A percentile compares a stretch with the other conserved stretches of the same genome.
phyloP scores from a whole-genome alignment of 768 basidiomycete species.

The Collybia sordida region DNA sequence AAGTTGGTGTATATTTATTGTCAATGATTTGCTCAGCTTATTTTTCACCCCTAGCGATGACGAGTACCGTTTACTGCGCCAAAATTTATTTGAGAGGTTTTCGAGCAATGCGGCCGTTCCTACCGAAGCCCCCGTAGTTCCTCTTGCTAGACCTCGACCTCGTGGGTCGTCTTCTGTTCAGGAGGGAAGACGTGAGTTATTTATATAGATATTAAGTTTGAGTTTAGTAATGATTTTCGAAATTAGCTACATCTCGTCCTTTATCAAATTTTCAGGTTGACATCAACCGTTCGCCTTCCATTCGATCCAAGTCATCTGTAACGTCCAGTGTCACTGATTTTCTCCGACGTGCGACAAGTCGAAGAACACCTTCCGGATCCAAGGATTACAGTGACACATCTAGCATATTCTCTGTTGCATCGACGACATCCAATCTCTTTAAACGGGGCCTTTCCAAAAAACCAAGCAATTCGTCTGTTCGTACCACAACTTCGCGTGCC shows the following conservation, averaged over 20 bases:
- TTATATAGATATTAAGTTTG: background rate
- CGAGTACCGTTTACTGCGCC: conserved; percentile 81
- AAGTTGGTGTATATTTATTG: conserved; percentile 44
- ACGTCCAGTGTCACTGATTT: conserved; percentile 51
- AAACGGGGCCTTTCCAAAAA: conserved; percentile 44
- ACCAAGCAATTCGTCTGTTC: conserved; percentile 48
- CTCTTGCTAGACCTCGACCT: conserved; percentile 39
- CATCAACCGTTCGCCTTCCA: conserved; percentile 48
- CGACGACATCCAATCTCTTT: conserved; percentile 37
- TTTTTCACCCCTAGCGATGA: conserved; percentile 57
- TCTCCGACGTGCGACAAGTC: conserved; percentile 49
- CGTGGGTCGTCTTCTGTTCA: conserved; percentile 24
- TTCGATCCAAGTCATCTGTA: conserved; percentile 52
- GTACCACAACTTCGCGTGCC: conserved; percentile 37
- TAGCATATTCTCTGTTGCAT: conserved; percentile 40
- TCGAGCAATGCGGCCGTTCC: conserved; percentile 58
- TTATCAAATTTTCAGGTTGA: conserved; percentile 41
- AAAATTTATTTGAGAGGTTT: conserved; percentile 82
- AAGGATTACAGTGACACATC: conserved; percentile 50
- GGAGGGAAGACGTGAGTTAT: conserved; percentile 33
- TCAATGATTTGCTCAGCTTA: background rate
- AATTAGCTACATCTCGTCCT: conserved; percentile 32
- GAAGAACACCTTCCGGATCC: conserved; percentile 30
- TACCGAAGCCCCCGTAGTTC: conserved; percentile 62
- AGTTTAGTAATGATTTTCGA: conserved; percentile 1